These are phyloP conservation scores for Colletotrichum simmondsii DNA, from an alignment of 2,329 filamentous ascomycete genomes.

Conservation along the genomic window DNA sequence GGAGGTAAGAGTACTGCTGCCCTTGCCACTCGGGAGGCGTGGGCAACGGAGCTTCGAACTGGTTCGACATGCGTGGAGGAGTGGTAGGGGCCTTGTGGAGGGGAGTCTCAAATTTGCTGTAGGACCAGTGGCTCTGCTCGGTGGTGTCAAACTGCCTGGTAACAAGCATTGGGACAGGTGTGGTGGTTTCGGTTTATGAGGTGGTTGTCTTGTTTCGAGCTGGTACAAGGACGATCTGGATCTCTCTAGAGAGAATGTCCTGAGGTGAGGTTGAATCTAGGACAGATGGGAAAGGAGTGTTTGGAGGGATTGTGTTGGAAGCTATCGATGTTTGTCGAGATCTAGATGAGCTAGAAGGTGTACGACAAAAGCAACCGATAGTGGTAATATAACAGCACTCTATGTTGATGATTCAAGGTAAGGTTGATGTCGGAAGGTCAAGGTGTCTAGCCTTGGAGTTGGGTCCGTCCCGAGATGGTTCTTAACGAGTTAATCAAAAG, in stretches of 20 bases:
- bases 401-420: slow-evolving; percentile 18
- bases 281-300: slow-evolving; percentile 8
- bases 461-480: slow-evolving; percentile 10
- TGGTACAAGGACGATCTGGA: slow-evolving; percentile 12
- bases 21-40: slow-evolving; percentile 68
- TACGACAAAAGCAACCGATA: neutral
- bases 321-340: neutral
- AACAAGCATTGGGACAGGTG: slow-evolving; percentile 63
- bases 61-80: slow-evolving; percentile 67
- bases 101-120: slow-evolving; percentile 61
- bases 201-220: slow-evolving; percentile 30
- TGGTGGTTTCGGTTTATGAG: neutral
- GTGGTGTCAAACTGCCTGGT: slow-evolving; percentile 63
- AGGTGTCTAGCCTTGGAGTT: slow-evolving; percentile 16
- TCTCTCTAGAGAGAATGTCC: slow-evolving; percentile 20
- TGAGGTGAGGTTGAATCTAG: neutral
- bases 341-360: neutral
- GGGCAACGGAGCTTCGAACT: slow-evolving; percentile 59
- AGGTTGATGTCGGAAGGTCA: slow-evolving; percentile 19
- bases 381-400: neutral
- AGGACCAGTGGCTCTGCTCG: slow-evolving; percentile 66
- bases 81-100: slow-evolving; percentile 55
- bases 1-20: slow-evolving; percentile 63
- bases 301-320: neutral
- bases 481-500: slow-evolving; percentile 26